These are phyloP conservation scores for Cytospora leucostoma DNA, from an alignment of 2,329 filamentous ascomycete genomes.

Conservation along the genomic window DNA sequence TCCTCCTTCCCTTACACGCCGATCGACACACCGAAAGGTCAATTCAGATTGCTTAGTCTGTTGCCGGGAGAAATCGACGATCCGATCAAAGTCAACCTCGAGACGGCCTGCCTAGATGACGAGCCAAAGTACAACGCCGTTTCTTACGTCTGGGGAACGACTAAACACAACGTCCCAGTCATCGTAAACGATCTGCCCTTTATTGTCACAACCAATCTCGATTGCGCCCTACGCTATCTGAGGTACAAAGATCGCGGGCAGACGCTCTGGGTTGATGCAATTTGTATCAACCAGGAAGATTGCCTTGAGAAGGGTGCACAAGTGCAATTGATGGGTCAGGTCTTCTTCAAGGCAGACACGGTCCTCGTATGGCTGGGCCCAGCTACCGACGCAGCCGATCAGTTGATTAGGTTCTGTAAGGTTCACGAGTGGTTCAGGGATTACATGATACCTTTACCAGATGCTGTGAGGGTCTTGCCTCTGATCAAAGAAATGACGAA, in stretches of 20 bases:
- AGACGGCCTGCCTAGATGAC: too few relatives aligned
- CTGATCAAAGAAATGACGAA: not conserved
- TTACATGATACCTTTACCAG: too few relatives aligned
- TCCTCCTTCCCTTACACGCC: too few relatives aligned
- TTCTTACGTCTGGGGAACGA: too few relatives aligned
- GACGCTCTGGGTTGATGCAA: conserved; percentile 30
- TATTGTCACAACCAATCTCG: conserved; percentile 24
- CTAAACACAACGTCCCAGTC: too few relatives aligned
- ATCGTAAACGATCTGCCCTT: conserved; percentile 15
- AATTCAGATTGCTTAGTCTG: too few relatives aligned
- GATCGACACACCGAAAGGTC: too few relatives aligned
- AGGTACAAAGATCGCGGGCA: not conserved
- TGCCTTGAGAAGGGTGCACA: conserved; percentile 28
- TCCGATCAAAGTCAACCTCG: too few relatives aligned
- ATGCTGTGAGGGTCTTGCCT: not conserved
- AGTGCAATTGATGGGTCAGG: conserved; percentile 28
- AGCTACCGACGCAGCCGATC: conserved; percentile 18
- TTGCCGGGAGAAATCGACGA: too few relatives aligned
- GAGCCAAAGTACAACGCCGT: too few relatives aligned
- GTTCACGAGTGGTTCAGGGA: too few relatives aligned
- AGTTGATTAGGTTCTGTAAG: too few relatives aligned
- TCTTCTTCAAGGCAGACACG: conserved; percentile 26
- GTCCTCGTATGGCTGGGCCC: conserved; percentile 30
- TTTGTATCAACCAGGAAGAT: conserved; percentile 33
- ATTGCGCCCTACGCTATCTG: conserved; percentile 16